A percentile compares a stretch with the other conserved stretches of the same genome.
These are phyloP conservation scores for Agastache rugosa DNA, from an alignment of 257 asterid genomes.

Conservation along the genomic window DNA sequence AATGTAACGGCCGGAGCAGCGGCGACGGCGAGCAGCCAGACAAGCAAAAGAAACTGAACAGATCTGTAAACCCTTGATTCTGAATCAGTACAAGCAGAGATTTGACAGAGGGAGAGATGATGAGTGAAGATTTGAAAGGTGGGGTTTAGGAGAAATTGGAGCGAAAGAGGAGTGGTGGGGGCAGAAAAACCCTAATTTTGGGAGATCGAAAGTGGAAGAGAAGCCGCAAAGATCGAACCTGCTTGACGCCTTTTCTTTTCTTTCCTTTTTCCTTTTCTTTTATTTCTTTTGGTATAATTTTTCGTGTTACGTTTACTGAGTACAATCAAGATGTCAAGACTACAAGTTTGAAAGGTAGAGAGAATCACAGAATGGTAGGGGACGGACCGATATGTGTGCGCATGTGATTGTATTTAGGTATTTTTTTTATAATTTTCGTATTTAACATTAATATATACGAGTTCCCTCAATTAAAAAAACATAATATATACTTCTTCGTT, in stretches of 20 bases:
- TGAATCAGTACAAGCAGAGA: conserved; percentile 27
- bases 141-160: conserved; percentile 36
- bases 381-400: too few species aligned
- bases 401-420: too few species aligned
- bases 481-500: too few species aligned
- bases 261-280: neutral
- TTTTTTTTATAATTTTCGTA: too few species aligned
- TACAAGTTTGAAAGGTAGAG: neutral
- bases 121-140: conserved; percentile 37
- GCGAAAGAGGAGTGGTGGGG: conserved; percentile 42
- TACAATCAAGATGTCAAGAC: too few species aligned
- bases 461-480: too few species aligned
- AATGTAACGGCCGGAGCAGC: conserved; percentile 18
- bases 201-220: conserved; percentile 45
- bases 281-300: neutral
- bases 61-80: conserved; percentile 67
- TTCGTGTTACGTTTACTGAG: neutral
- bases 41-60: conserved; percentile 32
- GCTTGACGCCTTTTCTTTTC: conserved; percentile 24
- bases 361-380: neutral
- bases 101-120: conserved; percentile 17
- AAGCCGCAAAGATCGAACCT: conserved; percentile 40
- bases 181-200: conserved; percentile 44
- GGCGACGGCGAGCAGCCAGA: conserved; percentile 29
- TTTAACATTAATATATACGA: too few species aligned